A percentile compares a stretch with the other conserved stretches of the same genome.
phyloP scores from a whole-genome alignment of 176 grass and related monocot species.

The Hordeum marinum region DNA sequence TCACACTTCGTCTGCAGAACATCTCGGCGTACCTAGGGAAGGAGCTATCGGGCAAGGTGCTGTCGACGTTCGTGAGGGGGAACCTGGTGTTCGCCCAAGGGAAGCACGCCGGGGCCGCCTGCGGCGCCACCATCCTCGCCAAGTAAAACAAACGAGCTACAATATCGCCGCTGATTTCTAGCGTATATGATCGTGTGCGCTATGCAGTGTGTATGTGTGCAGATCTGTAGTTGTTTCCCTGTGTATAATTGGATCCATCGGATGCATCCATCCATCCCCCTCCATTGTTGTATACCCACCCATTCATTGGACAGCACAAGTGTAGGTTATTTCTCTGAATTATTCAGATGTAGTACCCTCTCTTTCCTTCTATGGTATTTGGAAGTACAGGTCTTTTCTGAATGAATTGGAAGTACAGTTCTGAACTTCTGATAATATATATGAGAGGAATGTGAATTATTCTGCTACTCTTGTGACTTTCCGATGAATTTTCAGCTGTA shows the following conservation, averaged over 20 bases:
- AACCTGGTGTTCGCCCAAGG: conserved; percentile 77
- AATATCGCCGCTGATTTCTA: background rate
- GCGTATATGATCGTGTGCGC: conserved; percentile 27
- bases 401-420: background rate
- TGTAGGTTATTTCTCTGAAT: background rate
- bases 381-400: too few species aligned
- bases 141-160: conserved; percentile 12
- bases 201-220: background rate
- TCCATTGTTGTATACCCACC: background rate
- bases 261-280: background rate
- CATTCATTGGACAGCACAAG: background rate
- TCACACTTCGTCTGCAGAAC: conserved; percentile 27
- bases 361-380: background rate
- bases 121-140: conserved; percentile 74
- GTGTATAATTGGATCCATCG: conserved; percentile 9
- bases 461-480: background rate
- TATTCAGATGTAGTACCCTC: background rate
- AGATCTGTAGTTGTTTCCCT: background rate
- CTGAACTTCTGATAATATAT: too few species aligned
- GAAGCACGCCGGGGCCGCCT: conserved; percentile 61
- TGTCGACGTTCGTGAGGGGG: conserved; percentile 86
- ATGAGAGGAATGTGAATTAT: background rate
- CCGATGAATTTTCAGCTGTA: background rate
- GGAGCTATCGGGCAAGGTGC: conserved; percentile 62
- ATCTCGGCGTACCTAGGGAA: conserved; percentile 76